Base-by-base conservation (phyloP, 495 filamentous ascomycete species). In the Aspergillus mulundensis region DNA sequence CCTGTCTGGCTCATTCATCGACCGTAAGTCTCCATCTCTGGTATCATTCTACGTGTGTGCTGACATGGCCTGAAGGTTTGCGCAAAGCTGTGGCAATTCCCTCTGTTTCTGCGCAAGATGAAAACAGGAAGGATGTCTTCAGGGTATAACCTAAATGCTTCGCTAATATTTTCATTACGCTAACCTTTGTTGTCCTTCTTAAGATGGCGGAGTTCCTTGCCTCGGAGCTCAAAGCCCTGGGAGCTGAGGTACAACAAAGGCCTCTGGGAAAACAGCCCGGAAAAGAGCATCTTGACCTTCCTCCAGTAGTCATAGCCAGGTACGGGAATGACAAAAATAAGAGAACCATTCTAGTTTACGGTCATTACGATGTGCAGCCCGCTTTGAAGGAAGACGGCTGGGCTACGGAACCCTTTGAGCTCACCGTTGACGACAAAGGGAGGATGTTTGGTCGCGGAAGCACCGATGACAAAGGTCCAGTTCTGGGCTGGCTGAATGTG, bases 341-440 rank as follows among this genome's bases (percentile, higher is more conserved):
- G 83, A 84, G 89, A 34, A 97, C 90, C 8, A 92, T 99, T 61
- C 79, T 97, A 43, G 89, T 99, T 21, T 99, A 99, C 62, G 95
- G 95, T 28, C 95, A 99, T 75, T 99, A 99, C 75, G 95, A 99
- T 73, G 95, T 99, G 15, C 95, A 99, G 72, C 95, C 95, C 3
- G 95, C 95, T 38, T 77, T 88, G 67, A 89, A 86, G 77, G 89
- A 88, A 61, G 95, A 99, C 62, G 95, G 95, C 32, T 99, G 95
- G 95, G 86, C 87, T 47, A 96, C 94, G 1, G 89, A 97, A 69
- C 95, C 95, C 15, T 99, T 97, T 69, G 86, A 87, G 54, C 77
- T 99, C 58, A 87, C 81, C n/a, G 81, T 96, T 32, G 91, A 95
- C 67, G 81, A 88, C 50, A 85, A 96, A 68, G 94, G 84, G 38